These are phyloP conservation scores for Phialophora chinensis DNA, from an alignment of 2,329 filamentous ascomycete species.

Conservation along the genomic window DNA sequence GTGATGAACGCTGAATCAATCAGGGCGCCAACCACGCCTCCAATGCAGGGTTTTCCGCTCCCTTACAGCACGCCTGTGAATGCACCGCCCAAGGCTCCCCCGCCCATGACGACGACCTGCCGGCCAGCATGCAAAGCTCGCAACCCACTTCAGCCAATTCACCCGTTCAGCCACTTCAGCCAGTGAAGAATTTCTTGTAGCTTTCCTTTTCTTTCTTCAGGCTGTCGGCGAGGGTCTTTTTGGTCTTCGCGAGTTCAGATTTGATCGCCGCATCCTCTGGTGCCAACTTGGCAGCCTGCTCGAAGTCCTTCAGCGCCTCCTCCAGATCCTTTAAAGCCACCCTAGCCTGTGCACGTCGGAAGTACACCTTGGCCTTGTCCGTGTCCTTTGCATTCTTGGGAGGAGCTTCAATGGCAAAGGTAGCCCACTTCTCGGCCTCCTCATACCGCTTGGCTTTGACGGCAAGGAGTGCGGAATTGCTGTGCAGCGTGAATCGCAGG, in stretches of 20 bases:
- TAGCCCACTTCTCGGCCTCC: constrained; percentile 73
- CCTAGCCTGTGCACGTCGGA: constrained; percentile 78
- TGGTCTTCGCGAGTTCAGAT: constrained; percentile 77
- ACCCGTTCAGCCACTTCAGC: constrained; percentile 23
- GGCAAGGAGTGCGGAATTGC: constrained; percentile 83
- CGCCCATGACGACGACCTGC: background rate
- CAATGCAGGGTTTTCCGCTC: background rate
- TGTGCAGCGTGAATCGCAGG: constrained; percentile 84
- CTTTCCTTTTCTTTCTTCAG: constrained; percentile 88
- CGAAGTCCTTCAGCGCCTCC: constrained; percentile 73
- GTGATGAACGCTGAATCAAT: background rate
- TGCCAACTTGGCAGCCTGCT: constrained; percentile 74
- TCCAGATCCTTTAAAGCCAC: constrained; percentile 84
- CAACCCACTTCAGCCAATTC: background rate
- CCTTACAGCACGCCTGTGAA: background rate
- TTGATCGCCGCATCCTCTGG: constrained; percentile 76
- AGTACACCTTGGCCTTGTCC: constrained; percentile 88
- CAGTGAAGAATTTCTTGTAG: constrained; percentile 84
- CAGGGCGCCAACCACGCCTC: background rate
- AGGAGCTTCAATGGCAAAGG: constrained; percentile 72
- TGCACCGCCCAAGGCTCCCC: background rate
- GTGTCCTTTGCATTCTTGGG: constrained; percentile 67
- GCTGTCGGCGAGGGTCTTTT: constrained; percentile 74
- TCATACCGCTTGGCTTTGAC: constrained; percentile 77
- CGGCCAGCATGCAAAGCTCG: background rate